Percentiles rank a stretch among this genome's conserved stretches.
These are phyloP conservation scores for Amylostereum chailletii DNA, from an alignment of 1,284 basidiomycete genomes.

Conservation along the genomic window DNA sequence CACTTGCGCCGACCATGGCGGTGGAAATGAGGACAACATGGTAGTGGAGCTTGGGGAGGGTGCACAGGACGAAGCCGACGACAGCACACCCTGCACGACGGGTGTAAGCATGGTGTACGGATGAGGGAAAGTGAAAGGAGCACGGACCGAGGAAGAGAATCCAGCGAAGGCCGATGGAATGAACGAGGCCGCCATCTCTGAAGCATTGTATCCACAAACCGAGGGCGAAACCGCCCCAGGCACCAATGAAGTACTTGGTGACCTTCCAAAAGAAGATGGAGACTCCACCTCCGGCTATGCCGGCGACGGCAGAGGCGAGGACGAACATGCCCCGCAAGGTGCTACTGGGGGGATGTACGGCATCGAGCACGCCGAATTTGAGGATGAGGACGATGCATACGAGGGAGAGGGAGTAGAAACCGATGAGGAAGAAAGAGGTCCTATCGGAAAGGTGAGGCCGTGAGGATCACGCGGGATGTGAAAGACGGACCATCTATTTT, in stretches of 20 bases:
- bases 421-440: slow-evolving; percentile 89
- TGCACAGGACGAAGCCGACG: slow-evolving; percentile 38
- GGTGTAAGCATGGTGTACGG: slow-evolving; percentile 24
- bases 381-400: slow-evolving; percentile 85
- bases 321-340: slow-evolving; percentile 87
- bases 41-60: slow-evolving; percentile 58
- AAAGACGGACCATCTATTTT: slow-evolving; percentile 73
- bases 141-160: slow-evolving; percentile 75
- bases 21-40: slow-evolving; percentile 77
- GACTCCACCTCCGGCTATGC: slow-evolving; percentile 75
- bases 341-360: slow-evolving; percentile 71
- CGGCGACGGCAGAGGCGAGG: slow-evolving; percentile 72
- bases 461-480: slow-evolving; percentile 9
- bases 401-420: slow-evolving; percentile 83
- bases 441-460: slow-evolving; percentile 27
- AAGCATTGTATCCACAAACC: slow-evolving; percentile 86
- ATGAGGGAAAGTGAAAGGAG: slow-evolving; percentile 4
- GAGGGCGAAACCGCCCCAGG: slow-evolving; percentile 83
- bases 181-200: slow-evolving; percentile 74
- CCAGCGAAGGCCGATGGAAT: slow-evolving; percentile 72
- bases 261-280: slow-evolving; percentile 89
- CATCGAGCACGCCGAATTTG: slow-evolving; percentile 78
- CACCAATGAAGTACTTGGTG: slow-evolving; percentile 79
- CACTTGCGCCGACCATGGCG: slow-evolving; percentile 85
- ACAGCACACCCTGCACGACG: slow-evolving; percentile 24